Evolutionary conservation across 2,329 filamentous ascomycete species (phyloP).

Genomic region (Stenocarpella maydis): DNA sequence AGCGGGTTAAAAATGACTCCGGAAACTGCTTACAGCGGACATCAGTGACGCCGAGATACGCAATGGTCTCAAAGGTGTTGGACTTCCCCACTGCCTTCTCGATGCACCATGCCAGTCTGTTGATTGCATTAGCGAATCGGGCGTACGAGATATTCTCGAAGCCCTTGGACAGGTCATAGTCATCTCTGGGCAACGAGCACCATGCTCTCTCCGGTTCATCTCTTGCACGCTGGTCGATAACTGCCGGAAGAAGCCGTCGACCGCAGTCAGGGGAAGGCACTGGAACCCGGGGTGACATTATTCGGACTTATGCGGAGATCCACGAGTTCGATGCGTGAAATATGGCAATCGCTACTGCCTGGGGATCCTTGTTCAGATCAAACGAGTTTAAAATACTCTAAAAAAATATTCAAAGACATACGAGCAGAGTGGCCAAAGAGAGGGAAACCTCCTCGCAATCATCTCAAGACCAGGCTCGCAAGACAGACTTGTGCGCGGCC

Average conservation of each 20-base stretch:
- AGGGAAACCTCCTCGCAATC: background rate
- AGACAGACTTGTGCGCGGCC: constrained; percentile 4
- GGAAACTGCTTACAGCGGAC: no score
- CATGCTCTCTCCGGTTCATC: constrained; percentile 36
- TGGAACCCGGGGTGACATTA: constrained; percentile 5
- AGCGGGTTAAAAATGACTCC: no score
- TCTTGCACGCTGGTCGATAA: constrained; percentile 37
- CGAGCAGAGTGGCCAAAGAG: background rate
- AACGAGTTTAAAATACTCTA: constrained; percentile 1
- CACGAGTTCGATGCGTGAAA: constrained; percentile 7
- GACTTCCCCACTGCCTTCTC: constrained; percentile 35
- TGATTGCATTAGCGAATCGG: constrained; percentile 38
- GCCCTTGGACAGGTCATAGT: constrained; percentile 38
- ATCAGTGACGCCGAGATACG: constrained; percentile 38
- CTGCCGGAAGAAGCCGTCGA: constrained; percentile 35
- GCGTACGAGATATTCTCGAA: constrained; percentile 38
- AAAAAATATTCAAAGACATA: background rate
- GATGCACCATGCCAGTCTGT: constrained; percentile 39
- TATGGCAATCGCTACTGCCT: background rate
- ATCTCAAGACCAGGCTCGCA: background rate
- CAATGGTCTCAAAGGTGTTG: constrained; percentile 36
- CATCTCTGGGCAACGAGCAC: constrained; percentile 39
- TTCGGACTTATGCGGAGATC: constrained; percentile 14
- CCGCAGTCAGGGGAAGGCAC: constrained; percentile 27
- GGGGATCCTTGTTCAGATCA: constrained; percentile 1